These are phyloP conservation scores for Neurospora sp. DNA, from an alignment of 495 filamentous ascomycete genomes.

Conservation along the genomic window DNA sequence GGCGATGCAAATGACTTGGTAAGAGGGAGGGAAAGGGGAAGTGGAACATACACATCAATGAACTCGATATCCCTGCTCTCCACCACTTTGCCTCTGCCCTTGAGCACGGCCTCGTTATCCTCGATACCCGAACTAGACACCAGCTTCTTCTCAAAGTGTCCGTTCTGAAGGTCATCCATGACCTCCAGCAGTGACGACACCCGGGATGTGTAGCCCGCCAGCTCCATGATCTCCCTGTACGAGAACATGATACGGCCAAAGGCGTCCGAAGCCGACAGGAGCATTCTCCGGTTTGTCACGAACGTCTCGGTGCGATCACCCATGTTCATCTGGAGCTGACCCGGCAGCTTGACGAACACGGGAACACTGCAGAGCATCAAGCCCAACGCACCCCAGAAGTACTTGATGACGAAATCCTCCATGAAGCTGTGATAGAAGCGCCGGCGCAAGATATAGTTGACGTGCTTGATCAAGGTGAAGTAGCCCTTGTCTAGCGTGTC, in stretches of 20 bases:
- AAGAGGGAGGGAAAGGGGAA: background rate
- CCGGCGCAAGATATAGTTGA: conserved; percentile 84
- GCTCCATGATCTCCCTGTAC: conserved; percentile 91
- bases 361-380: conserved; percentile 91
- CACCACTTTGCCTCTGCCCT: conserved; percentile 63
- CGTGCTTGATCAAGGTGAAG: conserved; percentile 97
- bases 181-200: conserved; percentile 83
- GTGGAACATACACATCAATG: conserved; percentile 51
- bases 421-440: conserved; percentile 93
- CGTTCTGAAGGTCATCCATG: conserved; percentile 83
- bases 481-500: conserved; percentile 96
- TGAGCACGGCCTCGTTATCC: conserved; percentile 67
- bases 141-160: conserved; percentile 89
- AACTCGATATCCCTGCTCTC: conserved; percentile 82
- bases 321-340: conserved; percentile 55
- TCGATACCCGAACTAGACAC: conserved; percentile 76
- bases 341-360: conserved; percentile 89
- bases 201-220: conserved; percentile 90
- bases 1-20: background rate
- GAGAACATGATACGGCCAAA: conserved; percentile 97
- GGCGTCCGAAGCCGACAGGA: conserved; percentile 85
- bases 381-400: conserved; percentile 95
- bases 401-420: conserved; percentile 99
- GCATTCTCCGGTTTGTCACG: conserved; percentile 85
- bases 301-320: conserved; percentile 92